Base-by-base conservation (phyloP, 495 filamentous ascomycete species). In the Aspergillus funiculosus region DNA sequence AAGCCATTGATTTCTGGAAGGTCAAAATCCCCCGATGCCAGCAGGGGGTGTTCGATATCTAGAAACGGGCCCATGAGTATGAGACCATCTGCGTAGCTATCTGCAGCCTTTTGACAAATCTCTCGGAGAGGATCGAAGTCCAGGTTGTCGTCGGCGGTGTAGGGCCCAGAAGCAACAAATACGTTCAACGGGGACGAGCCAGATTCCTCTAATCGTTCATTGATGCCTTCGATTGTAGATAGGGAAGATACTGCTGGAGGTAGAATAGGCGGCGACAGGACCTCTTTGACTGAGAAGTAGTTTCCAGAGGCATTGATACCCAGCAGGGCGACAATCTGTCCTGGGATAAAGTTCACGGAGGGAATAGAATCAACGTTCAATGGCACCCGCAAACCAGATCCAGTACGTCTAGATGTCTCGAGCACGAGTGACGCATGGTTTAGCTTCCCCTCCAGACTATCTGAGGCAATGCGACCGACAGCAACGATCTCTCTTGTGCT, bases 21-120 rank as follows among this genome's bases (percentile, higher is more conserved):
- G 54, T 95, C 90, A 54, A 95, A 94, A 57, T 95, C 89, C 15
- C 92, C 92, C 1, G 82, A 76, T 42, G 85, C 82, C 38, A 98
- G 75, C n/a, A 92, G 68, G 3, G 92, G 91, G 56, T 98, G 92
- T 48, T 94, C 89, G 31, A 80, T 70, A 59, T 97, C 92, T 43
- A 98, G 72, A 60, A 97, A 94, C 2, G 92, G 92, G 0, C 92
- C 92, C 32, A 78, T 66, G 18, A 98, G 72, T 11, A 97, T 74
- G 22, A 97, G 62, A n/a, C 78, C 77, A 56, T 98, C 92, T 6
- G 85, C 82, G 48, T 76, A 82, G 26, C 72, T 77, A 41, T 86
- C 81, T 20, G 79, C 81, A 17, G 89, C 89, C 52, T 81, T 80
- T 48, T 74, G 71, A 61, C 89, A 91, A 7, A 98, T 73, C 29